These are phyloP conservation scores for Teratosphaeriaceae sp. DNA, from an alignment of 2,329 filamentous ascomycete species.

Conservation along the genomic window DNA sequence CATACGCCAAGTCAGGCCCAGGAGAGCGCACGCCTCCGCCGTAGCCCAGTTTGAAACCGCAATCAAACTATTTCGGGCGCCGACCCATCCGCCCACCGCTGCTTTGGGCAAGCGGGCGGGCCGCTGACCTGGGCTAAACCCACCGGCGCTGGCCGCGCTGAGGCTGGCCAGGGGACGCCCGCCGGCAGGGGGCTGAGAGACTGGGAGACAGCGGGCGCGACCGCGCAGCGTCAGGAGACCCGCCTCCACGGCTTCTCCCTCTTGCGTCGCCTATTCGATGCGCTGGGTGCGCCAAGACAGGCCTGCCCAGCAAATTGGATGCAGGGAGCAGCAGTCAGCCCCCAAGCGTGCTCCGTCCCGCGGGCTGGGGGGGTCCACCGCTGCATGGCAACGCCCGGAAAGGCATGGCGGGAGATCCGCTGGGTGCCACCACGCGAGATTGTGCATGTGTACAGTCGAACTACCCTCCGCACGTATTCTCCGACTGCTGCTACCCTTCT, in stretches of 20 bases:
- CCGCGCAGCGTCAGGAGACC: neutral
- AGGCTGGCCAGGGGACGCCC: neutral
- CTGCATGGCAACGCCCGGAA: neutral
- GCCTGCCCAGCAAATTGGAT: neutral
- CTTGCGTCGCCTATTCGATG: neutral
- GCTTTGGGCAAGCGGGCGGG: neutral
- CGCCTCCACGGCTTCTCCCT: neutral
- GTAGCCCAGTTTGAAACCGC: constrained; percentile 8
- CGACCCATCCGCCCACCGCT: neutral
- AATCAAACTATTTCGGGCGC: constrained; percentile 8
- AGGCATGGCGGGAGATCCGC: neutral
- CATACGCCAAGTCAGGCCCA: constrained; percentile 5
- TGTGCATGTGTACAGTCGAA: neutral
- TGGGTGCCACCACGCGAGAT: neutral
- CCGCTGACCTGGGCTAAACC: neutral
- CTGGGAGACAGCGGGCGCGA: neutral
- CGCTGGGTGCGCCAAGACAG: neutral
- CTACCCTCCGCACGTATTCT: neutral
- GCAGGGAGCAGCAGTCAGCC: neutral
- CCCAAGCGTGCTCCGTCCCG: neutral
- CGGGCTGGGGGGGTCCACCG: too few species aligned
- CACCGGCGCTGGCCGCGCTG: neutral
- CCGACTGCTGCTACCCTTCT: too few species aligned
- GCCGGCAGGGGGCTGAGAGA: neutral
- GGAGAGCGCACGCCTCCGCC: neutral